Conservation (phyloP, 139 green algal genomes). For the Eudorina sp. region DNA sequence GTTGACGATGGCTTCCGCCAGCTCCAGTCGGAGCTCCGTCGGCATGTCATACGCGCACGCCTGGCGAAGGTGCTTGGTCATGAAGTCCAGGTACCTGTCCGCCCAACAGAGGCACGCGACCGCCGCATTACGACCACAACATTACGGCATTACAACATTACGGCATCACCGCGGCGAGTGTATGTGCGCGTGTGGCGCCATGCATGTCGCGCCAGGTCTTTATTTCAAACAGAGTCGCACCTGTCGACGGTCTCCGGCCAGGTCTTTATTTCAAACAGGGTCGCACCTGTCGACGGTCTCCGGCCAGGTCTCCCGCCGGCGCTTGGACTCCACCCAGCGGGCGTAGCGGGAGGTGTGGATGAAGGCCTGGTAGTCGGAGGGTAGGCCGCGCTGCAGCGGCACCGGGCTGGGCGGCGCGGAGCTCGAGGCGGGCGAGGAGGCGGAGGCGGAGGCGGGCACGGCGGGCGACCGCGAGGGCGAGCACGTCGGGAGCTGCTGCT, state of each 20-base stretch:
- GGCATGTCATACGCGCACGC: constrained; percentile 48
- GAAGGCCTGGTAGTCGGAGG: constrained; percentile 61
- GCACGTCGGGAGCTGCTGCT: background rate
- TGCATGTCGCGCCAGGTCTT: too few species aligned
- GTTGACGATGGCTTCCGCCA: constrained; percentile 49
- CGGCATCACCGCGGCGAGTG: too few species aligned
- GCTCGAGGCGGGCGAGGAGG: background rate
- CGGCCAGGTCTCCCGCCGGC: constrained; percentile 58
- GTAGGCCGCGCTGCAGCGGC: constrained; percentile 2
- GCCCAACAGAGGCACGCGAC: too few species aligned
- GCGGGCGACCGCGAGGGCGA: background rate
- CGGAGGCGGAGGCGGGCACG: background rate
- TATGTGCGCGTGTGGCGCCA: too few species aligned
- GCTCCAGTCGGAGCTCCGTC: constrained; percentile 37
- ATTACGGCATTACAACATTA: too few species aligned
- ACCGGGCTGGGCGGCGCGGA: background rate
- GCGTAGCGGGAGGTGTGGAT: constrained; percentile 66
- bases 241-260: too few species aligned
- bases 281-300: constrained; percentile 60
- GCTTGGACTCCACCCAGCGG: constrained; percentile 51
- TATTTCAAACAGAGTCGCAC: constrained; percentile 18
- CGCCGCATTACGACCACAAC: too few species aligned
- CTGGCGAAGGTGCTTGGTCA: constrained; percentile 48
- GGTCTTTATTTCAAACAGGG: too few species aligned
- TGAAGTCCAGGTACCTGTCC: constrained; percentile 70